Percentiles rank a stretch among this genome's conserved stretches.
phyloP scores from a whole-genome alignment of 371 early-diverging fungal genomes.

The Fennellomyces sp. region DNA sequence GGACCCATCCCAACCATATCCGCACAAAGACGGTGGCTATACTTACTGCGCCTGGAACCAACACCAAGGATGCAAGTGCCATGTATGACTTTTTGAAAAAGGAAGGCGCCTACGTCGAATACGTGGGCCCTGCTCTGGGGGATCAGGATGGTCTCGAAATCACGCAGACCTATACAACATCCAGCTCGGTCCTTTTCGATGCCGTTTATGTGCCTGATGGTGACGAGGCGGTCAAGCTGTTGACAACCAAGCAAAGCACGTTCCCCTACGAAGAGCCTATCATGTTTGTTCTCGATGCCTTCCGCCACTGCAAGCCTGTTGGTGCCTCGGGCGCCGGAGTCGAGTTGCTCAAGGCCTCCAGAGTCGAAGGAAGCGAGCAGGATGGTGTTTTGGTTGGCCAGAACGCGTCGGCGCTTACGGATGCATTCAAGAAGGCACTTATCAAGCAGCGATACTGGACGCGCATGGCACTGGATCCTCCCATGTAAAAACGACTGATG shows the following conservation, averaged over 20 bases:
- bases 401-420: slow-evolving; percentile 1
- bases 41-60: slow-evolving; percentile 31
- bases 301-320: slow-evolving; percentile 39
- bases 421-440: slow-evolving; percentile 17
- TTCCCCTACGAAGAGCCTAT: slow-evolving; percentile 38
- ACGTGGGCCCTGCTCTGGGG: slow-evolving; percentile 24
- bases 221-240: slow-evolving; percentile 13
- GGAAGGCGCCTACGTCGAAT: slow-evolving; percentile 31
- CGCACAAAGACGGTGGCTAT: slow-evolving; percentile 35
- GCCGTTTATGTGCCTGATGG: slow-evolving; percentile 40
- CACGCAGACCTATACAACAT: slow-evolving; percentile 27
- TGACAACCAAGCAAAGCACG: slow-evolving; percentile 9
- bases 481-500: background rate
- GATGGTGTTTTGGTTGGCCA: slow-evolving; percentile 22
- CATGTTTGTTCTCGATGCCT: slow-evolving; percentile 35
- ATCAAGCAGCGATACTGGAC: slow-evolving; percentile 38
- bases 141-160: slow-evolving; percentile 22
- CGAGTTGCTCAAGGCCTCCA: slow-evolving; percentile 21
- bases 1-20: slow-evolving; percentile 31
- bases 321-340: slow-evolving; percentile 30
- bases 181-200: slow-evolving; percentile 36
- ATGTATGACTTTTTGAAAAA: slow-evolving; percentile 27
- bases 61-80: slow-evolving; percentile 22
- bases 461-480: slow-evolving; percentile 28
- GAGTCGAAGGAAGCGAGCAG: slow-evolving; percentile 5